Base-by-base conservation (phyloP, 148 eudicot species). In the Tetragonia tetragonoides region DNA sequence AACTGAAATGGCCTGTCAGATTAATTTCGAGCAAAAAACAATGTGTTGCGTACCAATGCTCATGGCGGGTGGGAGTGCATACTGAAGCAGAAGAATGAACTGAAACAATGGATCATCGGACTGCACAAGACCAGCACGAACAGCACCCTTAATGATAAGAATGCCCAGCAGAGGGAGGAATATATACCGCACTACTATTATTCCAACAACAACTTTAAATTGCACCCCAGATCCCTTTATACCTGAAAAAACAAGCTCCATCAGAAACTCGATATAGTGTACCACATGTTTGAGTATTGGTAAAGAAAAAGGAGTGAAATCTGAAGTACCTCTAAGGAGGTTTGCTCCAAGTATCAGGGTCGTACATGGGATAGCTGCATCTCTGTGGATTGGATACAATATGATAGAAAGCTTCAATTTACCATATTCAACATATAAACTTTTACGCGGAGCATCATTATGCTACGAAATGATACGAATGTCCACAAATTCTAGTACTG, bases 51-150 rank as follows among this genome's bases (percentile, higher is more conserved):
- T 85, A 93, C 96, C 92, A 75, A 90, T 92, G 83, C 87, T 90
- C 89, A 92, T 87, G 56, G 98, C 98, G 23, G 98, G 97, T 66
- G 99, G 99, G 63, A 95, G 81, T 10, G 94, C 90, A 81, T 79
- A 88, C 53, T 93, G 99, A 76, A 95, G 89, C 82, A 95, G 64
- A 74, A 95, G 97, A 75, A 88, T 86, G 74, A 93, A 95, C 64
- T 87, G 87, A 77, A 91, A 88, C 64, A 95, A 75, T 14, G 94
- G 92, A 86, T 95, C 86, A 71, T 69, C 70, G 12, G 78, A 23
- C 4, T 66, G 84, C 78, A 91, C 88, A 24, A 90, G 80, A 42
- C 94, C 93, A 60, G 84, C 74, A 18, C 51, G 79, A 18, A 90
- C 23, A 37, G 93, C 97, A 3, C 89, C 90, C 62, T 79, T 88